A percentile compares a stretch with the other conserved stretches of the same genome.
phyloP scores from a whole-genome alignment of 768 basidiomycete genomes.

The Ramaria sp. region DNA sequence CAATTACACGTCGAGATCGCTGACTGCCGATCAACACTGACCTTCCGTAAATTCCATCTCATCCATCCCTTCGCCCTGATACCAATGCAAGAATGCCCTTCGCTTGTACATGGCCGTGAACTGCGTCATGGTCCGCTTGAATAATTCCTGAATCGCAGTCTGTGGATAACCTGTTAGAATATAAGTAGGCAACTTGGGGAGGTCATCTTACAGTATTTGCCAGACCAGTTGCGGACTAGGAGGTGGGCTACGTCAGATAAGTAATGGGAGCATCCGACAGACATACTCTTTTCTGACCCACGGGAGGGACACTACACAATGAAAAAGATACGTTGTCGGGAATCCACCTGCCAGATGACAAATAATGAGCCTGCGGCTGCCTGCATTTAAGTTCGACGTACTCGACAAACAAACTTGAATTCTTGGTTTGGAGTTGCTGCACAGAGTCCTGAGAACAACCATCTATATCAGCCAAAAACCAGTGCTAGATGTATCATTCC shows the following conservation, averaged over 20 bases:
- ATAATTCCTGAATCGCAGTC: slow-evolving; percentile 70
- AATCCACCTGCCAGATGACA: slow-evolving; percentile 53
- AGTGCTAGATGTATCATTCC: slow-evolving; percentile 6
- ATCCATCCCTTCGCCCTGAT: slow-evolving; percentile 89
- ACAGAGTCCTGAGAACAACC: slow-evolving; percentile 45
- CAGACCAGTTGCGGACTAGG: slow-evolving; percentile 56
- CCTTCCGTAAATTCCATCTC: slow-evolving; percentile 65
- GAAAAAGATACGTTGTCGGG: slow-evolving; percentile 85
- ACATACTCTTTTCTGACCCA: slow-evolving; percentile 60
- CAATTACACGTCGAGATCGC: neutral
- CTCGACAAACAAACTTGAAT: slow-evolving; percentile 73
- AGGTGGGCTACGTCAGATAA: slow-evolving; percentile 6
- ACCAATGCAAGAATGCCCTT: slow-evolving; percentile 84
- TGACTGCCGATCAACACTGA: neutral
- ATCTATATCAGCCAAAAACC: neutral
- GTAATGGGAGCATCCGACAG: neutral
- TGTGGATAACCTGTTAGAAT: neutral
- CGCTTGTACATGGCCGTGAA: slow-evolving; percentile 78
- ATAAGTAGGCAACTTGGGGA: neutral
- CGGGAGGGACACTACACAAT: slow-evolving; percentile 72
- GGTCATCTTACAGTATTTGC: slow-evolving; percentile 32
- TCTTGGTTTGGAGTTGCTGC: slow-evolving; percentile 62
- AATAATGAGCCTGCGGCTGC: slow-evolving; percentile 1
- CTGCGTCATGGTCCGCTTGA: slow-evolving; percentile 63
- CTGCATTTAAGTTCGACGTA: slow-evolving; percentile 24